phyloP scores from a whole-genome alignment of 352 stramenopile species.

The Pythium pectinolyticum region DNA sequence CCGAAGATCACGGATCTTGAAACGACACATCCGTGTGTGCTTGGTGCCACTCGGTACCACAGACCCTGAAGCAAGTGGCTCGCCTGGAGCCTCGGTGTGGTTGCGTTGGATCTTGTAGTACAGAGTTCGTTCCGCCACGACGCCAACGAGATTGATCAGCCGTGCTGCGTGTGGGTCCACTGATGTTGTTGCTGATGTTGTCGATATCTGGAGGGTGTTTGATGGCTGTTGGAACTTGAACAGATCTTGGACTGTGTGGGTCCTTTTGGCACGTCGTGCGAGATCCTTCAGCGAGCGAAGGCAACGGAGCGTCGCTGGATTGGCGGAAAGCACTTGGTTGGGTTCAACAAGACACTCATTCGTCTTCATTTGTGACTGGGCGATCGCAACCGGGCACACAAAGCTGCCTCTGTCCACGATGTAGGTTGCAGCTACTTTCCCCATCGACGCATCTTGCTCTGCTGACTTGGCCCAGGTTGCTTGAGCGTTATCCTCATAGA shows the following conservation, averaged over 20 bases:
- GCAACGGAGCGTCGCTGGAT: background rate
- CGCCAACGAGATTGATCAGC: constrained; percentile 20
- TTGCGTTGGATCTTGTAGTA: constrained; percentile 8
- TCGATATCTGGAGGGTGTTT: background rate
- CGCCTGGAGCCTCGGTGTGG: background rate
- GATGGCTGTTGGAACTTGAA: constrained; percentile 3
- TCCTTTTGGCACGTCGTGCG: background rate
- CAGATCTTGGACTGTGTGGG: constrained; percentile 8
- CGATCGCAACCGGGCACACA: background rate
- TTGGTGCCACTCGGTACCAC: background rate
- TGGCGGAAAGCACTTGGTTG: background rate
- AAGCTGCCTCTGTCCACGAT: background rate
- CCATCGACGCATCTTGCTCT: background rate
- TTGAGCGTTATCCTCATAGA: background rate
- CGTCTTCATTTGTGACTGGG: background rate
- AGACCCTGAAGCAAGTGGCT: background rate
- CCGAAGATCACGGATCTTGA: constrained; percentile 44
- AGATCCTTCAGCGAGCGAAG: constrained; percentile 4
- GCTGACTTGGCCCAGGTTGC: background rate
- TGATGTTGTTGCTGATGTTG: background rate
- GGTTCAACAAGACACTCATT: background rate
- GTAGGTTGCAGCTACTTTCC: background rate
- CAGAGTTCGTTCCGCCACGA: constrained; percentile 11
- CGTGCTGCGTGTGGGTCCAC: constrained; percentile 16
- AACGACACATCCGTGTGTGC: constrained; percentile 13